phyloP scores from a whole-genome alignment of 495 filamentous ascomycete genomes.

The Penicillium waksmanii region DNA sequence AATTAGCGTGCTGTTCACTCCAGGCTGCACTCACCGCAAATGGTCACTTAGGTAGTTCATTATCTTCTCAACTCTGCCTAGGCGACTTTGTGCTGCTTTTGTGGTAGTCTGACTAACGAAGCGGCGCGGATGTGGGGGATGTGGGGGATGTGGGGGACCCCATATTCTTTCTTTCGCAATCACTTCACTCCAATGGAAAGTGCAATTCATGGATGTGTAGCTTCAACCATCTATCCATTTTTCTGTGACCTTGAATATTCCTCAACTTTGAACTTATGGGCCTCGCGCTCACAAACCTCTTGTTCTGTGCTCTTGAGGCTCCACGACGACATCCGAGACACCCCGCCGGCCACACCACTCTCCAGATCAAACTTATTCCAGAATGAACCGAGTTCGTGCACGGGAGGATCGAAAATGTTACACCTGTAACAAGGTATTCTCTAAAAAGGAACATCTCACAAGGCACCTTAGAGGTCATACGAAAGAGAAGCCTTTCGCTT shows the following conservation, averaged over 20 bases:
- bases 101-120: slow-evolving; percentile 6
- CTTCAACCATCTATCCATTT: no score
- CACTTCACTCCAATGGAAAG: background rate
- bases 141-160: slow-evolving; percentile 9
- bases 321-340: background rate
- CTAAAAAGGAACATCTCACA: slow-evolving; percentile 37
- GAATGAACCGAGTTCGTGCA: slow-evolving; percentile 14
- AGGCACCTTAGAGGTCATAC: slow-evolving; percentile 40
- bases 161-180: background rate
- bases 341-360: background rate
- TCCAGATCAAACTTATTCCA: background rate
- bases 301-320: background rate
- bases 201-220: no score
- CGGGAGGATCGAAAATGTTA: slow-evolving; percentile 20
- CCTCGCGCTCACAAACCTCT: background rate
- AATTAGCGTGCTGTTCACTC: no score
- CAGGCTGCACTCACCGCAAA: no score
- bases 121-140: slow-evolving; percentile 12
- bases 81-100: background rate
- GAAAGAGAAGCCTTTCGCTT: slow-evolving; percentile 37
- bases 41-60: background rate
- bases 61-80: background rate
- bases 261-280: no score
- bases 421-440: slow-evolving; percentile 32
- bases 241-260: no score